These are phyloP conservation scores for Lentinula aciculospora DNA, from an alignment of 768 basidiomycete genomes.

Conservation along the genomic window DNA sequence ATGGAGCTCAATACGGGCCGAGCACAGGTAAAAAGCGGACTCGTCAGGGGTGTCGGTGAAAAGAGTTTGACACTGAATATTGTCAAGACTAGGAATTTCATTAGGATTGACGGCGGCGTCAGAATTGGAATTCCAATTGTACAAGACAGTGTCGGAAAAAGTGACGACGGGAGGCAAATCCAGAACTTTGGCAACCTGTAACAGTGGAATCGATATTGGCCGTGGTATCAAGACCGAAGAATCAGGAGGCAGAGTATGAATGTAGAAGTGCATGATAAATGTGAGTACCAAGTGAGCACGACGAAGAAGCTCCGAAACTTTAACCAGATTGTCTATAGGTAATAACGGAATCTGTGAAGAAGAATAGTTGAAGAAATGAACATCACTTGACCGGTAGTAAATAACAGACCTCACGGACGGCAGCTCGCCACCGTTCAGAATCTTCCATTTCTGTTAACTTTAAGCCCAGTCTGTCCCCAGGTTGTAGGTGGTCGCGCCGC, in stretches of 20 bases:
- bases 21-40: constrained; percentile 82
- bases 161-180: constrained; percentile 85
- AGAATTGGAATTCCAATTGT: constrained; percentile 62
- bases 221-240: constrained; percentile 59
- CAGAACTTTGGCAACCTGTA: constrained; percentile 65
- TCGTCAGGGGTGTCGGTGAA: constrained; percentile 83
- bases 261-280: constrained; percentile 73
- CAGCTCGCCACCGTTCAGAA: background rate
- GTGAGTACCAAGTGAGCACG: constrained; percentile 71
- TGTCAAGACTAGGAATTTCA: constrained; percentile 37
- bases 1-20: constrained; percentile 79
- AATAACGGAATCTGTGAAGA: constrained; percentile 48
- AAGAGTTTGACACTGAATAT: constrained; percentile 53
- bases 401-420: constrained; percentile 38
- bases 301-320: constrained; percentile 53
- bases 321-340: constrained; percentile 35
- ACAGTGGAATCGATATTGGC: constrained; percentile 67
- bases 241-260: constrained; percentile 54
- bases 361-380: constrained; percentile 1
- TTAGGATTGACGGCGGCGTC: constrained; percentile 23
- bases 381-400: background rate
- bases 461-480: constrained; percentile 51
- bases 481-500: constrained; percentile 39
- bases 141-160: constrained; percentile 63
- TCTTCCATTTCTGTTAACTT: constrained; percentile 40